A percentile compares a stretch with the other conserved stretches of the same genome.
phyloP scores from a whole-genome alignment of 352 stramenopile species.

The Phytophthora pluvialis region DNA sequence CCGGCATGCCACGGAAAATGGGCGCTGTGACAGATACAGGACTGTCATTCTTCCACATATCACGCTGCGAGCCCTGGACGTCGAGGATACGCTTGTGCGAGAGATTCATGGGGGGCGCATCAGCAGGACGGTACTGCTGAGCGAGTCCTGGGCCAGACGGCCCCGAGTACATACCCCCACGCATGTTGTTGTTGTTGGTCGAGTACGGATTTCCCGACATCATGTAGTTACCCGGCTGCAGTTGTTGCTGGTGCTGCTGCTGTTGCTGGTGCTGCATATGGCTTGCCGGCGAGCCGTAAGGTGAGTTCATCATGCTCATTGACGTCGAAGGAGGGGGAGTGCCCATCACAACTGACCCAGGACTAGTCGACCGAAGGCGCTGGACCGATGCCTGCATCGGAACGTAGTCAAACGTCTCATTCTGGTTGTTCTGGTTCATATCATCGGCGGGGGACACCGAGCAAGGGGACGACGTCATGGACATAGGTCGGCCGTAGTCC shows the following conservation, averaged over 20 bases:
- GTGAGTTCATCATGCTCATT: slow-evolving; percentile 46
- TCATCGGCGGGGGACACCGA: slow-evolving; percentile 30
- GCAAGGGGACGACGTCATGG: slow-evolving; percentile 39
- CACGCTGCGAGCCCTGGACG: slow-evolving; percentile 56
- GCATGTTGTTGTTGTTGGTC: slow-evolving; percentile 27
- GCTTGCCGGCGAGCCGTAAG: slow-evolving; percentile 39
- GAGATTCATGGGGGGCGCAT: slow-evolving; percentile 46
- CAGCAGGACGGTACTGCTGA: slow-evolving; percentile 45
- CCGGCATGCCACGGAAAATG: slow-evolving; percentile 53
- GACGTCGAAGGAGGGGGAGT: slow-evolving; percentile 39
- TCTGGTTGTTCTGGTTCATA: slow-evolving; percentile 41
- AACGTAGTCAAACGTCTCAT: slow-evolving; percentile 57
- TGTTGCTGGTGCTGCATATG: slow-evolving; percentile 42
- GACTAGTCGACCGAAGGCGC: slow-evolving; percentile 35
- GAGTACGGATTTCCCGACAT: slow-evolving; percentile 38
- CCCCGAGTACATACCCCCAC: slow-evolving; percentile 35
- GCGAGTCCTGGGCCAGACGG: slow-evolving; percentile 13
- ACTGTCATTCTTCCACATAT: slow-evolving; percentile 70
- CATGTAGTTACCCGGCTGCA: slow-evolving; percentile 34
- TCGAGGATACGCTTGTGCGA: slow-evolving; percentile 66
- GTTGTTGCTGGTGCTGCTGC: no score
- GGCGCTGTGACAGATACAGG: slow-evolving; percentile 66
- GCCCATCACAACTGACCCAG: slow-evolving; percentile 34
- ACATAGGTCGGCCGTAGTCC: slow-evolving; percentile 41
- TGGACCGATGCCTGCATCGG: slow-evolving; percentile 47